Percentiles rank a stretch among this genome's conserved stretches.
phyloP scores from a whole-genome alignment of 2,329 filamentous ascomycete genomes.

The Lecanicillium sp. region DNA sequence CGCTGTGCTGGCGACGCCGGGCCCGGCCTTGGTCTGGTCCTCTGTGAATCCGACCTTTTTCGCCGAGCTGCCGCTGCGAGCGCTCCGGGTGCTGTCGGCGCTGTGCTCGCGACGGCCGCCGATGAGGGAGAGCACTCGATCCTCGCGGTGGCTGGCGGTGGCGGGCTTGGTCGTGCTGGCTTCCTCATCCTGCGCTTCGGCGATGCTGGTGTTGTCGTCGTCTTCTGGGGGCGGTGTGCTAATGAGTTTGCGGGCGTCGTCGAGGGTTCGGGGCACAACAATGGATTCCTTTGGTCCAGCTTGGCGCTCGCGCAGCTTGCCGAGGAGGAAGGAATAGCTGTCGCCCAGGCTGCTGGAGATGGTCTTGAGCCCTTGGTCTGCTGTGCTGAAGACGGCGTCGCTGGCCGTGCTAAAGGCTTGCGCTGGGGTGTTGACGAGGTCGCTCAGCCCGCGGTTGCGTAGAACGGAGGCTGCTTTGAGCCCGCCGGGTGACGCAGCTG shows the following conservation, averaged over 20 bases:
- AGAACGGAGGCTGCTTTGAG: conserved; percentile 39
- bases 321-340: conserved; percentile 89
- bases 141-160: conserved; percentile 59
- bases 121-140: conserved; percentile 56
- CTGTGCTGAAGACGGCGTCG: conserved; percentile 78
- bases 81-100: conserved; percentile 63
- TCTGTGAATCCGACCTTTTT: conserved; percentile 49
- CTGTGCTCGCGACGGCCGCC: conserved; percentile 70
- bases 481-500: conserved; percentile 29
- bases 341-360: conserved; percentile 86
- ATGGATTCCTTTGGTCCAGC: conserved; percentile 36
- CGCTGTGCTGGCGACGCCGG: conserved; percentile 18
- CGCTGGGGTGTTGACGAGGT: conserved; percentile 77
- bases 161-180: conserved; percentile 18
- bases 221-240: conserved; percentile 61
- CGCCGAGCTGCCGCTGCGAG: conserved; percentile 52
- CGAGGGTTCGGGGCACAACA: conserved; percentile 77
- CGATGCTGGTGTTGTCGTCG: conserved; percentile 53
- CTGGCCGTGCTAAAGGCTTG: conserved; percentile 75
- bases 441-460: conserved; percentile 71
- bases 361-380: conserved; percentile 85
- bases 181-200: conserved; percentile 27
- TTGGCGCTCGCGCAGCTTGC: conserved; percentile 71
- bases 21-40: conserved; percentile 21
- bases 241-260: conserved; percentile 85